phyloP scores from a whole-genome alignment of 2,329 filamentous ascomycete species.

The Fonsecaea monophora region DNA sequence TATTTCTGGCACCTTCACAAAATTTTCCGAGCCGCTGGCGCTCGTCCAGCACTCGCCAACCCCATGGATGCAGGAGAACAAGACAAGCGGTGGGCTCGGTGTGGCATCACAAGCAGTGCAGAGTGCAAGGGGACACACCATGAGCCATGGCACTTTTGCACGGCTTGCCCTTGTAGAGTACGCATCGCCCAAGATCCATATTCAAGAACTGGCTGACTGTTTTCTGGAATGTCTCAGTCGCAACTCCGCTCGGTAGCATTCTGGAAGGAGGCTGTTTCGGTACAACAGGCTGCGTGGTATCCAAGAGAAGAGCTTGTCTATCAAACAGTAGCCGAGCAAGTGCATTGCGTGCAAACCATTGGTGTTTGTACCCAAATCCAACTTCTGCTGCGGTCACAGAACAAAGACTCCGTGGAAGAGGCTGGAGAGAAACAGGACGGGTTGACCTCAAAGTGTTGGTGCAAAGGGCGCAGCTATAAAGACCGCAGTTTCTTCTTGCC shows the following conservation, averaged over 20 bases:
- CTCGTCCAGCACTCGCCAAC: constrained; percentile 10
- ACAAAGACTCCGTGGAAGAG: background rate
- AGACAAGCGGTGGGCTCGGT: constrained; percentile 17
- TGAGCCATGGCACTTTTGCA: background rate
- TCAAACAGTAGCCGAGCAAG: background rate
- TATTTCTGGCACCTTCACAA: constrained; percentile 28
- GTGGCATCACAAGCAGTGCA: constrained; percentile 16
- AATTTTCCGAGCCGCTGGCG: constrained; percentile 27
- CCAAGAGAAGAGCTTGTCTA: constrained; percentile 7
- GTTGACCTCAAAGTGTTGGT: background rate
- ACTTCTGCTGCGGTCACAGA: background rate
- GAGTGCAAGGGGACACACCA: constrained; percentile 15
- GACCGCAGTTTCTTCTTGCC: background rate
- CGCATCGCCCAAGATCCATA: constrained; percentile 6
- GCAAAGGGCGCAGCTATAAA: constrained; percentile 6
- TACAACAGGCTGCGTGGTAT: constrained; percentile 3
- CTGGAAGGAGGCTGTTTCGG: constrained; percentile 26
- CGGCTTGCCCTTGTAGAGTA: constrained; percentile 2
- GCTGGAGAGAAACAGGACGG: background rate
- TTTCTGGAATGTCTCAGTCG: constrained; percentile 30
- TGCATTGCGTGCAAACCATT: constrained; percentile 1
- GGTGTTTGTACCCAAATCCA: background rate
- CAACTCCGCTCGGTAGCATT: constrained; percentile 18
- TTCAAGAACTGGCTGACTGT: constrained; percentile 21
- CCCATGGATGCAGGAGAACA: constrained; percentile 11